Conservation (phyloP, 2,329 filamentous ascomycete genomes). For the Xylaria multiplex region DNA sequence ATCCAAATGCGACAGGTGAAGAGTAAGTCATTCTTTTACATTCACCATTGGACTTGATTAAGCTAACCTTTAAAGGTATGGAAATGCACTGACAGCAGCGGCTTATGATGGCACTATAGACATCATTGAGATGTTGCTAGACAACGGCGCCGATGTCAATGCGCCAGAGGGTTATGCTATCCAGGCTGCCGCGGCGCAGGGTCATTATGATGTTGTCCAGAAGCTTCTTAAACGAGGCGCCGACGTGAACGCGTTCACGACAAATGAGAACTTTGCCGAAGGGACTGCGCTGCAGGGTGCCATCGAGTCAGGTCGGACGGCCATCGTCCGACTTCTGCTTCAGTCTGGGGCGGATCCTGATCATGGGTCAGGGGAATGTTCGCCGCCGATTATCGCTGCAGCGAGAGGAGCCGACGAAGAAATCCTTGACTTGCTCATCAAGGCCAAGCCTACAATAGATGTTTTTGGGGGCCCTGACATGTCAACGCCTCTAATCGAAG, state of each 20-base stretch:
- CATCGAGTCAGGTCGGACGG: conserved; percentile 48
- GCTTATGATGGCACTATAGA: conserved; percentile 52
- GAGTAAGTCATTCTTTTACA: conserved; percentile 46
- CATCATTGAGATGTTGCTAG: conserved; percentile 49
- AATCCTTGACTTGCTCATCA: conserved; percentile 51
- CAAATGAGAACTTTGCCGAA: conserved; percentile 45
- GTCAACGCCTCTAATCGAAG: conserved; percentile 53
- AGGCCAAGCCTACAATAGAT: conserved; percentile 51
- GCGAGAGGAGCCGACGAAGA: conserved; percentile 49
- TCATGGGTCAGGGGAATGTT: conserved; percentile 49
- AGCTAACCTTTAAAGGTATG: conserved; percentile 43
- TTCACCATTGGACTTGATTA: no score
- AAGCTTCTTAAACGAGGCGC: conserved; percentile 51
- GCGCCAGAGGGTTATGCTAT: conserved; percentile 51
- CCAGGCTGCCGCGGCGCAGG: conserved; percentile 51
- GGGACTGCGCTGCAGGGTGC: conserved; percentile 56
- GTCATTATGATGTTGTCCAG: conserved; percentile 50
- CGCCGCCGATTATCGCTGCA: conserved; percentile 53
- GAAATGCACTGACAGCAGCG: conserved; percentile 53
- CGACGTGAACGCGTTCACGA: conserved; percentile 49
- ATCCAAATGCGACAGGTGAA: conserved; percentile 53
- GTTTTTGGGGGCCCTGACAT: conserved; percentile 50
- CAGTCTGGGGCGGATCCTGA: conserved; percentile 53
- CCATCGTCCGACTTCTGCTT: conserved; percentile 53
- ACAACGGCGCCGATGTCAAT: conserved; percentile 50